Conservation (phyloP, 768 basidiomycete species). For the Multifurca ochricompacta region DNA sequence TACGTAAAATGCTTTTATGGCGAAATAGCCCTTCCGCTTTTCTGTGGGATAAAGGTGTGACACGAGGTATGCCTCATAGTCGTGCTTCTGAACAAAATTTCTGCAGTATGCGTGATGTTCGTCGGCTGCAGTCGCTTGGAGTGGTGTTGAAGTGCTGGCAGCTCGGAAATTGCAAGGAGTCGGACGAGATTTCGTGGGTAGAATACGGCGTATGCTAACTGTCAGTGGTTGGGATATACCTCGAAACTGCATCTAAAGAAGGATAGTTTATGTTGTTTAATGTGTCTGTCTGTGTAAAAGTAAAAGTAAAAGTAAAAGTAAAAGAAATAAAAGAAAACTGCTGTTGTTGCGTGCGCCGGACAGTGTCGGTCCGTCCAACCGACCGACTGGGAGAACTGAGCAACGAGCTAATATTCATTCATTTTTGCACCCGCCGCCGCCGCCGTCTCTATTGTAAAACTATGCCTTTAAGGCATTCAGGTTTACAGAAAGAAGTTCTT, state of each 20-base stretch:
- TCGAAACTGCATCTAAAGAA: background rate
- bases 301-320: too few species aligned
- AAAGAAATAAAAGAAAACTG: background rate
- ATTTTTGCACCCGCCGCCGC: too few species aligned
- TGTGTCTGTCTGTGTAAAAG: too few species aligned
- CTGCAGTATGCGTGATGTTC: constrained; percentile 59
- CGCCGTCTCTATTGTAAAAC: background rate
- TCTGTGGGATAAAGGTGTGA: constrained; percentile 65
- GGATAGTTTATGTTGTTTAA: too few species aligned
- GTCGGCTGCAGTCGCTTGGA: constrained; percentile 22
- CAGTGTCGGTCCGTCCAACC: background rate
- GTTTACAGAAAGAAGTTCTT: constrained; percentile 46
- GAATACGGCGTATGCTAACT: background rate
- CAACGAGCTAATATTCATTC: too few species aligned
- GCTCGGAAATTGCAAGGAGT: background rate
- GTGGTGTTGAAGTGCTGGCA: constrained; percentile 6
- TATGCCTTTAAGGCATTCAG: constrained; percentile 35
- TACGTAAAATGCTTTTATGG: constrained; percentile 79
- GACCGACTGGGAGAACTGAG: too few species aligned
- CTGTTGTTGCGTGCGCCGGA: too few species aligned
- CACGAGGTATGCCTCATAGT: constrained; percentile 72
- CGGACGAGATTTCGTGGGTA: background rate
- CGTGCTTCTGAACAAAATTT: constrained; percentile 64
- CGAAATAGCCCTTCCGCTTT: constrained; percentile 62
- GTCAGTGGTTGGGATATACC: background rate